Percentiles rank a stretch among this genome's conserved stretches.
These are phyloP conservation scores for Trichoderma harzianum DNA, from an alignment of 2,329 filamentous ascomycete species.

Conservation along the genomic window DNA sequence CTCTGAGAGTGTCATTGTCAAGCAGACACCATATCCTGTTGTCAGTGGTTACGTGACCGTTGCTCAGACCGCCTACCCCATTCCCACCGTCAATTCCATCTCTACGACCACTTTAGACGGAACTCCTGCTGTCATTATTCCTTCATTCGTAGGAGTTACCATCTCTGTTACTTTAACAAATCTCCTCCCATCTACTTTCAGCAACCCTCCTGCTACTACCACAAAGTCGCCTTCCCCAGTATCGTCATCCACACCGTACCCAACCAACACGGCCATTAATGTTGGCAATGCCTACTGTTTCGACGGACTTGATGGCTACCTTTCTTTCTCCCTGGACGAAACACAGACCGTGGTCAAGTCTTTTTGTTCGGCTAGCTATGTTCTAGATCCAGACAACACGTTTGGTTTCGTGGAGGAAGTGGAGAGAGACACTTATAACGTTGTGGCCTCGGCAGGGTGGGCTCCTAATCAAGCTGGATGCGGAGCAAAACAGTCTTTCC, in stretches of 20 bases:
- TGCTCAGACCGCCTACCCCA: background rate
- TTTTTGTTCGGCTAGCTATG: background rate
- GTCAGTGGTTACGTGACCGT: background rate
- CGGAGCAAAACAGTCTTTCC: too few species aligned
- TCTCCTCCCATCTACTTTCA: too few species aligned
- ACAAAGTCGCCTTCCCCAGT: background rate
- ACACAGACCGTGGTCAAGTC: background rate
- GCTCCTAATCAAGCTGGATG: too few species aligned
- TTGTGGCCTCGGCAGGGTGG: too few species aligned
- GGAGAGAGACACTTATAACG: too few species aligned
- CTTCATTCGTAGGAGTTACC: background rate
- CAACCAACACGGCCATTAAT: background rate
- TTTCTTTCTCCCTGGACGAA: background rate
- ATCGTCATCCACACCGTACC: background rate
- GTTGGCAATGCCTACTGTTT: background rate
- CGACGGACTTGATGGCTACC: background rate
- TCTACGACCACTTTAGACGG: background rate
- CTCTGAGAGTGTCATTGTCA: background rate
- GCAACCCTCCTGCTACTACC: background rate
- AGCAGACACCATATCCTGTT: background rate
- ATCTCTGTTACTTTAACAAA: background rate
- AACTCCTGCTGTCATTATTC: background rate
- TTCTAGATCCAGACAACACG: background rate
- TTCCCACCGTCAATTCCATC: background rate
- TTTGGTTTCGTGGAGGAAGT: too few species aligned